phyloP scores from a whole-genome alignment of 768 basidiomycete species.

The Agaricus sinodeliciosus region DNA sequence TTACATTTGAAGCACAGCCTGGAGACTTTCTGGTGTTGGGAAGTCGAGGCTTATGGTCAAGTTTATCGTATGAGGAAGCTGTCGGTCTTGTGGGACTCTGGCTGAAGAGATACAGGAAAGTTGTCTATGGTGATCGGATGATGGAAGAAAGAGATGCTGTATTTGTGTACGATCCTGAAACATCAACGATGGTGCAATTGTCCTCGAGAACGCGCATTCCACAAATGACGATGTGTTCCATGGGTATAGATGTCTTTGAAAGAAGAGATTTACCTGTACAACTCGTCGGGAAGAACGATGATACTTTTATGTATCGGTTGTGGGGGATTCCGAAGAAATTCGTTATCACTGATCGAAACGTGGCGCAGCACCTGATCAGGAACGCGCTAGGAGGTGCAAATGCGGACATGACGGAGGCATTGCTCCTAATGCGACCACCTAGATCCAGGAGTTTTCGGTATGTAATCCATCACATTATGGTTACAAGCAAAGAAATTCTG shows the following conservation, averaged over 20 bases:
- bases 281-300: conserved; percentile 18
- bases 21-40: conserved; percentile 55
- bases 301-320: conserved; percentile 27
- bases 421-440: conserved; percentile 32
- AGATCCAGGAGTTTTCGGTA: conserved; percentile 33
- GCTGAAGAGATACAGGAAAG: conserved; percentile 16
- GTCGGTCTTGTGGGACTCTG: conserved; percentile 33
- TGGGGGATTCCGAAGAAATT: conserved; percentile 35
- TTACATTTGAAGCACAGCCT: conserved; percentile 29
- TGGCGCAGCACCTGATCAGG: conserved; percentile 42
- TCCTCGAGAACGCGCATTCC: not conserved
- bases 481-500: not conserved
- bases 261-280: conserved; percentile 26
- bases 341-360: conserved; percentile 33
- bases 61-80: conserved; percentile 45
- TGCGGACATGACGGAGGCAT: conserved; percentile 29
- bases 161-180: conserved; percentile 3
- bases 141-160: not conserved
- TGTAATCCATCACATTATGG: conserved; percentile 7
- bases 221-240: not conserved
- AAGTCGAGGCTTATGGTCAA: conserved; percentile 51
- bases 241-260: conserved; percentile 9
- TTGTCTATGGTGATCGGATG: conserved; percentile 2
- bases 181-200: not conserved
- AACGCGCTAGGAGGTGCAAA: conserved; percentile 52